A percentile compares a stretch with the other conserved stretches of the same genome.
phyloP scores from a whole-genome alignment of 2,329 filamentous ascomycete species.

The Cytospora paraplurivora region DNA sequence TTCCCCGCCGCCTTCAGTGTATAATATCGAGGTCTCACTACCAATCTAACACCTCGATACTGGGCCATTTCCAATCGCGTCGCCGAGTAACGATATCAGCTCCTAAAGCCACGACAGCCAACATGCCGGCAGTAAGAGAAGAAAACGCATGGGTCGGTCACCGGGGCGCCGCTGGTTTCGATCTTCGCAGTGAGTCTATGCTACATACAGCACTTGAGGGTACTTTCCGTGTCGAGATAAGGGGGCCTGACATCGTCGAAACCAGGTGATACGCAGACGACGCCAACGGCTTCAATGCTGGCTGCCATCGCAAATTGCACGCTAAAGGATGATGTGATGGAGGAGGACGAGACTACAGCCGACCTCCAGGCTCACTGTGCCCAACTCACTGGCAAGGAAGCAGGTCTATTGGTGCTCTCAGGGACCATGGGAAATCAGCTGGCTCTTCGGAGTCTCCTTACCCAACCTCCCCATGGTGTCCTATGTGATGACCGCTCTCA shows the following conservation, averaged over 20 bases:
- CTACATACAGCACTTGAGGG: too few relatives aligned
- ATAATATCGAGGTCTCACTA: conserved; percentile 5
- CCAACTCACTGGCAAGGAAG: conserved; percentile 71
- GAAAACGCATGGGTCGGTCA: conserved; percentile 41
- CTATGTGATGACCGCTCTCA: conserved; percentile 80
- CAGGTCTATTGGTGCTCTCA: conserved; percentile 78
- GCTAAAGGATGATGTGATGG: conserved; percentile 81
- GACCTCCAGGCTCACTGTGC: conserved; percentile 76
- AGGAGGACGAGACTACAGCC: conserved; percentile 77
- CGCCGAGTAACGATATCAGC: conserved; percentile 7
- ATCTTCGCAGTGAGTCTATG: conserved; percentile 43
- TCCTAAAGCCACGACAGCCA: neutral
- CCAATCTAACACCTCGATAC: neutral
- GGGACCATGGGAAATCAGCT: conserved; percentile 96
- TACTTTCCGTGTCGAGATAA: neutral
- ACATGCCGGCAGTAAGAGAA: conserved; percentile 25
- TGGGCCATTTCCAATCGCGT: neutral
- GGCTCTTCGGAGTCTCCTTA: conserved; percentile 74
- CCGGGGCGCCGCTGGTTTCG: conserved; percentile 42
- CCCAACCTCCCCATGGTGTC: conserved; percentile 77
- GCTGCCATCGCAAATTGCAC: conserved; percentile 73
- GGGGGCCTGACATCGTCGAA: conserved; percentile 2
- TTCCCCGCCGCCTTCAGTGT: conserved; percentile 10
- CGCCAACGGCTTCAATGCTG: conserved; percentile 80
- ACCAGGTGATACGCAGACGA: conserved; percentile 62